Conservation (phyloP, 306 rosid genomes). For the Prunus mira region DNA sequence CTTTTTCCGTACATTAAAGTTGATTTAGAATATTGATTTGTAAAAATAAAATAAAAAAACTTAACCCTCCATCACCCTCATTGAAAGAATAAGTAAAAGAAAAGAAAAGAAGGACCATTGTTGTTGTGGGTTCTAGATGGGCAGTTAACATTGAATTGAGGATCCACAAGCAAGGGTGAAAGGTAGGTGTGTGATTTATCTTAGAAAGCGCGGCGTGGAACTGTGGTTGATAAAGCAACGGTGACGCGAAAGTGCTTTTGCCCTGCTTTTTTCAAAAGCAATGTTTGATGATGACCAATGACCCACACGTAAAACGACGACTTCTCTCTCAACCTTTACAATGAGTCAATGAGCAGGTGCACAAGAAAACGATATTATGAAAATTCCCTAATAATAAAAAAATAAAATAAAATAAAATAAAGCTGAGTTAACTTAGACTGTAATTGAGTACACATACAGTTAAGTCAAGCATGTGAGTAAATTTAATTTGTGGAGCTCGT, state of each 20-base stretch:
- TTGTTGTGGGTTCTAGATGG: not conserved
- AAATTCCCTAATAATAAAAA: not conserved
- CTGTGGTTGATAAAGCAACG: not conserved
- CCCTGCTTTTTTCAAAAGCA: not conserved
- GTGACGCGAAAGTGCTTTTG: not conserved
- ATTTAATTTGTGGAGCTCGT: not conserved
- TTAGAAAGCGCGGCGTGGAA: not conserved
- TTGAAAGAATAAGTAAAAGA: too few relatives aligned
- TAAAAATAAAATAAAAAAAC: too few relatives aligned
- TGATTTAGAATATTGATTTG: too few relatives aligned
- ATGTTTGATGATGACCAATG: conserved; percentile 10
- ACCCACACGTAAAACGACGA: not conserved
- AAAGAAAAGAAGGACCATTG: not conserved
- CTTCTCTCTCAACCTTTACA: not conserved
- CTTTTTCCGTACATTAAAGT: too few relatives aligned
- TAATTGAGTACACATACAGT: too few relatives aligned
- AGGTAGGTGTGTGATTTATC: conserved; percentile 4
- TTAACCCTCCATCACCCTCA: too few relatives aligned
- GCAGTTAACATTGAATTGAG: not conserved
- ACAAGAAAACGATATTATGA: not conserved
- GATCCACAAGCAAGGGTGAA: not conserved
- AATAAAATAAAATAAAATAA: too few relatives aligned
- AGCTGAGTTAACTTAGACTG: too few relatives aligned
- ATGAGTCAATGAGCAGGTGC: not conserved
- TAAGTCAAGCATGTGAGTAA: not conserved